Evolutionary conservation across 108 stramenopile genomes (phyloP), one percentile per base, ranked within the genome.

Genomic region (Epithemia pelagica): DNA sequence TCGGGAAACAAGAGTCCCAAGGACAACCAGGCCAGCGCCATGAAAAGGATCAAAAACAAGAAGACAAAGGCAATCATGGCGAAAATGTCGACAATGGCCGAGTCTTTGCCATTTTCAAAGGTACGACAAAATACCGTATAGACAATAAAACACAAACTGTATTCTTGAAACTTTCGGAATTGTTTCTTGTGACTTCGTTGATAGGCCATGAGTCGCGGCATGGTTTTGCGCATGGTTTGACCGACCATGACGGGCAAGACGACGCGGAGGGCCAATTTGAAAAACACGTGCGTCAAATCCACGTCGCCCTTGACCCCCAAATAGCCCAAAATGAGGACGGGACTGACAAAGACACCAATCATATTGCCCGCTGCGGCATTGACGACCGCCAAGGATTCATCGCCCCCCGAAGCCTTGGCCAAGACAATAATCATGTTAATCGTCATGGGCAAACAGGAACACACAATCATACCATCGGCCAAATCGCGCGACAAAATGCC

Each of bases 381-480:
- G 75, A 91, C 86, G 53, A 95, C 79, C 19, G 94, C 86, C 1
- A 85, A 53, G 32, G 90, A 89, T 62, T 90, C 90, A 65, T 95
- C 94, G 2, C 94, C 94, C 1, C 80, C 85, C 3, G 85, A 65
- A 52, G 71, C 66, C 64, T 81, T 89, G 28, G 89, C 91, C 30
- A 95, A 69, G 15, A 95, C 88, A n/a, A 90, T 33, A 0, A 78
- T 76, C 91, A 91, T 92, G 53, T 89, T 95, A 29, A 95, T 81
- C 2, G 94, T 90, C 53, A 91, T 70, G 22, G 91, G 91, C 0
- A 95, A 62, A 46, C 70, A 81, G 32, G 88, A 73, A 29, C 85
- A 89, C 23, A 95, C 80, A 10, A 76, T 70, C 87, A 95, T 86
- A 5, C 90, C 94, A 69, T 95, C 77, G 24, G 88, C 87, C 27